Conservation (phyloP, 116 monocot species). For the Dioscorea cayenensis region DNA sequence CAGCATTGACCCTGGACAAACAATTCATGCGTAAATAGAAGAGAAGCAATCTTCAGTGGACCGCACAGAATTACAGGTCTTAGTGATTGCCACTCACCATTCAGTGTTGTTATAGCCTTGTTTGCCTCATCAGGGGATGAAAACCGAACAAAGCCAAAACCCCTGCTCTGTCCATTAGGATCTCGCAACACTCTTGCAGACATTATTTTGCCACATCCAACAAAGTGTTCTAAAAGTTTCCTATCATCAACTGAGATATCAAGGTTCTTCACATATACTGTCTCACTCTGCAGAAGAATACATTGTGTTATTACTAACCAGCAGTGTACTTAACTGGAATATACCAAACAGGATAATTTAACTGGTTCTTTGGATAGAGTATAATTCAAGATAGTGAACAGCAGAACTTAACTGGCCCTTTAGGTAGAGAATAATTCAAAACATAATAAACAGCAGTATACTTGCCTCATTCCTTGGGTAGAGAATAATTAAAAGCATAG, state of each 20-base stretch:
- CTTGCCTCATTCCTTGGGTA: not conserved
- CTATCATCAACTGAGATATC: slow-evolving; percentile 24
- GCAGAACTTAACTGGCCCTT: too few relatives aligned
- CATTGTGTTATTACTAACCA: too few relatives aligned
- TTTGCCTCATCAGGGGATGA: slow-evolving; percentile 34
- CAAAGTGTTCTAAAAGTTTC: slow-evolving; percentile 23
- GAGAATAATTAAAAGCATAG: not conserved
- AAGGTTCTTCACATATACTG: slow-evolving; percentile 45
- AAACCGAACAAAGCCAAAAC: slow-evolving; percentile 53
- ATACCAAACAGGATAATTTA: too few relatives aligned
- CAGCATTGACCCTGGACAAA: slow-evolving; percentile 22
- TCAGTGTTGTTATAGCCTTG: slow-evolving; percentile 28
- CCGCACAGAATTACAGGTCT: not conserved
- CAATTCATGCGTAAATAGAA: not conserved
- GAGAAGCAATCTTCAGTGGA: not conserved
- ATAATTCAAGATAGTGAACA: too few relatives aligned
- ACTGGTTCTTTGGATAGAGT: too few relatives aligned
- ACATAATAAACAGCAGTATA: not conserved
- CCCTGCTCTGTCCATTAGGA: slow-evolving; percentile 33
- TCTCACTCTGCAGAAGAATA: slow-evolving; percentile 16
- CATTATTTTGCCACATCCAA: slow-evolving; percentile 24
- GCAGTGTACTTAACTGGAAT: too few relatives aligned
- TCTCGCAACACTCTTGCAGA: slow-evolving; percentile 27
- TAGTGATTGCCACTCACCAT: slow-evolving; percentile 28
- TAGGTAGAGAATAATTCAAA: too few relatives aligned